A percentile compares a stretch with the other conserved stretches of the same genome.
phyloP scores from a whole-genome alignment of 371 early-diverging fungal species.

The Rhizopus sp. region DNA sequence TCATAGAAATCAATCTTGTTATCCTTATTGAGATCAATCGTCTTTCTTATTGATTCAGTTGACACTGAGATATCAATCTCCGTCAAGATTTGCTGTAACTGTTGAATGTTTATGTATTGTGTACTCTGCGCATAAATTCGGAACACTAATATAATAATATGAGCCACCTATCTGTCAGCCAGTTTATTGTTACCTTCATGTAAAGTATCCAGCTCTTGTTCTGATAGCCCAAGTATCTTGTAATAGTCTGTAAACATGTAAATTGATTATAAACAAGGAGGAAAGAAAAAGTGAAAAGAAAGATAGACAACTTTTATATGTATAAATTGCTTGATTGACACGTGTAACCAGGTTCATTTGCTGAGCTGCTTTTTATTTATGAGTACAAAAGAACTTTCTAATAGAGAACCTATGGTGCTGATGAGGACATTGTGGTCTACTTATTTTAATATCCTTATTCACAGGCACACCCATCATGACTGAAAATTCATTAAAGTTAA shows the following conservation, averaged over 20 bases:
- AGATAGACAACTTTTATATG: neutral
- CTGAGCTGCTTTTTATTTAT: slow-evolving; percentile 12
- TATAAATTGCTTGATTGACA: neutral
- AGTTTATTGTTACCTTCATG: slow-evolving; percentile 17
- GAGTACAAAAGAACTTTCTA: slow-evolving; percentile 35
- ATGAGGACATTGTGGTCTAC: slow-evolving; percentile 18
- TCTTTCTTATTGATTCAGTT: slow-evolving; percentile 8
- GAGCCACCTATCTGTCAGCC: neutral
- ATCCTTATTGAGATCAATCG: slow-evolving; percentile 48
- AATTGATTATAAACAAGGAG: slow-evolving; percentile 5
- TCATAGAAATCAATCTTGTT: slow-evolving; percentile 66
- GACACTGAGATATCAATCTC: slow-evolving; percentile 68
- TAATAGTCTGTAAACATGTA: slow-evolving; percentile 13
- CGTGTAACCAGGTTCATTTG: neutral
- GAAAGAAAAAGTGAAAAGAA: neutral
- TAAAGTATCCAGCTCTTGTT: slow-evolving; percentile 21
- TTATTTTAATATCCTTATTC: neutral
- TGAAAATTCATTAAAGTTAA: slow-evolving; percentile 43
- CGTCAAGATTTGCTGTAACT: slow-evolving; percentile 68
- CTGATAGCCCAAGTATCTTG: slow-evolving; percentile 11
- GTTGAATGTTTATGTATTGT: slow-evolving; percentile 59
- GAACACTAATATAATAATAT: slow-evolving; percentile 11
- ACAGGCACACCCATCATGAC: slow-evolving; percentile 43
- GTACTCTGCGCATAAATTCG: slow-evolving; percentile 58
- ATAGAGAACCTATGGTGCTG: slow-evolving; percentile 33